Evolutionary conservation across 2,329 filamentous ascomycete species (phyloP).

Genomic region (Cryphonectria carpinicola): DNA sequence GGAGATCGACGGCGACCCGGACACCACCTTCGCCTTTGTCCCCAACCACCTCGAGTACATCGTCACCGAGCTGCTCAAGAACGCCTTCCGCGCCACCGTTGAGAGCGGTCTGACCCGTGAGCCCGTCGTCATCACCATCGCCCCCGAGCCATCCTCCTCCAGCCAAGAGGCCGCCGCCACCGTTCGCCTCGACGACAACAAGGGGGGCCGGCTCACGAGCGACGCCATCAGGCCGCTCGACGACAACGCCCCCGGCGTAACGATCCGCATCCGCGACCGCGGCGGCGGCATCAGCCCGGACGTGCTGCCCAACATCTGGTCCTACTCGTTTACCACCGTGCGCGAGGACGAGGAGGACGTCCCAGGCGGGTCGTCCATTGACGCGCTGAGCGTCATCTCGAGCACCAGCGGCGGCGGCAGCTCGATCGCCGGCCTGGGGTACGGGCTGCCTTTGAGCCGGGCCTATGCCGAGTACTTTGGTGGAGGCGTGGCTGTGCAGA

Average conservation of each 20-base stretch:
- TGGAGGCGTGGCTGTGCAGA: slow-evolving; percentile 93
- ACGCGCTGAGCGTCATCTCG: slow-evolving; percentile 77
- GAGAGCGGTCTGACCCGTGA: slow-evolving; percentile 80
- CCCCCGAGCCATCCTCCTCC: slow-evolving; percentile 59
- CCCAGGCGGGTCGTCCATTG: slow-evolving; percentile 53
- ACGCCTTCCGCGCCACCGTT: slow-evolving; percentile 91
- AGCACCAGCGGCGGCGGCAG: slow-evolving; percentile 71
- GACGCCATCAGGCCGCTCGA: slow-evolving; percentile 61
- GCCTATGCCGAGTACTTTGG: slow-evolving; percentile 99
- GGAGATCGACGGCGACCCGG: slow-evolving; percentile 80
- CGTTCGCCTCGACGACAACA: background rate
- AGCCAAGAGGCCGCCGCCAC: slow-evolving; percentile 23
- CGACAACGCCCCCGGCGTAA: slow-evolving; percentile 79
- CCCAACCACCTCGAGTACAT: slow-evolving; percentile 98
- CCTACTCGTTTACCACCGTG: slow-evolving; percentile 97
- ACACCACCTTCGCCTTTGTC: slow-evolving; percentile 89
- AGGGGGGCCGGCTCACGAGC: slow-evolving; percentile 42
- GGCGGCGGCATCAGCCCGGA: slow-evolving; percentile 90
- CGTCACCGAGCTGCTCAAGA: slow-evolving; percentile 93
- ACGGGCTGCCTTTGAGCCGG: slow-evolving; percentile 85
- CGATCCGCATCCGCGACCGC: slow-evolving; percentile 93
- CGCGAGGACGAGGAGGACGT: slow-evolving; percentile 63
- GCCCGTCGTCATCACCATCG: slow-evolving; percentile 90
- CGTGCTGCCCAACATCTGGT: slow-evolving; percentile 87
- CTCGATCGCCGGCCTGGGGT: slow-evolving; percentile 90